These are phyloP conservation scores for Backusella tarrabulga DNA, from an alignment of 192 early-diverging fungal genomes.

Conservation along the genomic window DNA sequence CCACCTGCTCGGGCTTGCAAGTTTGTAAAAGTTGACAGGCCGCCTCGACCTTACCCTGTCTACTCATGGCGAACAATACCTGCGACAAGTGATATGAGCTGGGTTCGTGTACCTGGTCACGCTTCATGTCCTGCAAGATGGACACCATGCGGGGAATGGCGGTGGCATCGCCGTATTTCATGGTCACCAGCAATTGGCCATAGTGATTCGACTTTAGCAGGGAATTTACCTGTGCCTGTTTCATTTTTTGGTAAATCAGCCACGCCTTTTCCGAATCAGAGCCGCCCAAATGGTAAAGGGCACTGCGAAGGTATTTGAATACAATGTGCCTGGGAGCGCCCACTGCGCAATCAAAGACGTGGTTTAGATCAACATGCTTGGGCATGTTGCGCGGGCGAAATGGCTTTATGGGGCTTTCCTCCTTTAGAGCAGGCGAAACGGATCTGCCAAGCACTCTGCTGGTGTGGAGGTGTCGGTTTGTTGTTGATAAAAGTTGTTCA, in stretches of 20 bases:
- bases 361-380: neutral
- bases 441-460: neutral
- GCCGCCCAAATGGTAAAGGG: constrained; percentile 12
- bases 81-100: constrained; percentile 4
- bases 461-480: neutral
- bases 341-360: neutral
- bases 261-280: constrained; percentile 13
- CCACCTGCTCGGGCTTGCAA: neutral
- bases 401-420: neutral
- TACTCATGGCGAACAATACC: constrained; percentile 15
- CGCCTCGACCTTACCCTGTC: neutral
- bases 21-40: neutral
- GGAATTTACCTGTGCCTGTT: neutral
- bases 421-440: neutral
- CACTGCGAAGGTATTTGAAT: constrained; percentile 26
- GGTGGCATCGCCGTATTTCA: constrained; percentile 12
- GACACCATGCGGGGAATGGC: constrained; percentile 5
- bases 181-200: constrained; percentile 18
- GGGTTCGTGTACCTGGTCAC: neutral
- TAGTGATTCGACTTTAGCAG: constrained; percentile 25
- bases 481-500: neutral
- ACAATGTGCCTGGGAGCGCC: neutral
- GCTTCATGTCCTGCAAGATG: constrained; percentile 16
- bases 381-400: neutral
- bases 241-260: constrained; percentile 23